Percentiles rank a stretch among this genome's conserved stretches.
Evolutionary conservation across 768 basidiomycete genomes (phyloP).

Genomic region (Leccinum pellstonianum): DNA sequence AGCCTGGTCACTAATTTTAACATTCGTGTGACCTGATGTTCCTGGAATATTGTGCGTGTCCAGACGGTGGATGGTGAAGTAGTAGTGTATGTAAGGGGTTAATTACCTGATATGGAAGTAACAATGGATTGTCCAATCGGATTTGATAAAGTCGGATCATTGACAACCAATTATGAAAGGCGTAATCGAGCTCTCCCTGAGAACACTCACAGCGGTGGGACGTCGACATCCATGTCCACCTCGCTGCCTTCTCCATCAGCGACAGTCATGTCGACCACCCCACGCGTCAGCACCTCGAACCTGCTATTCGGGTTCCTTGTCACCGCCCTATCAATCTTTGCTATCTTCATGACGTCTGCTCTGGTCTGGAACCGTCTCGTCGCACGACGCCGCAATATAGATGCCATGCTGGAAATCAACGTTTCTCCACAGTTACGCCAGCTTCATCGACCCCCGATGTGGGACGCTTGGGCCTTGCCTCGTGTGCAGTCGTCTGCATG

Average conservation of each 20-base stretch:
- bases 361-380: conserved; percentile 36
- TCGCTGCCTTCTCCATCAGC: conserved; percentile 13
- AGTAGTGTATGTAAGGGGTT: conserved; percentile 1
- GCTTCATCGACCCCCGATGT: conserved; percentile 20
- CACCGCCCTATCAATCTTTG: conserved; percentile 31
- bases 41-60: background rate
- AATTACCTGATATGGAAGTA: conserved; percentile 5
- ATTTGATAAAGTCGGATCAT: background rate
- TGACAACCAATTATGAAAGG: background rate
- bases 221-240: conserved; percentile 24
- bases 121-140: conserved; percentile 17
- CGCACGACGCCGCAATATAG: conserved; percentile 28
- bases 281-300: conserved; percentile 19
- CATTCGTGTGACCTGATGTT: background rate
- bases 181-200: conserved; percentile 11
- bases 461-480: conserved; percentile 23
- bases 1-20: background rate
- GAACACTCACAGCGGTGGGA: conserved; percentile 11
- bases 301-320: conserved; percentile 35
- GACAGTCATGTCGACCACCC: background rate
- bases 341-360: conserved; percentile 31
- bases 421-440: background rate
- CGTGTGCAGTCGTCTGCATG: conserved; percentile 10
- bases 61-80: conserved; percentile 30
- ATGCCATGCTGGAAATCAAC: conserved; percentile 15